Conservation (phyloP, 306 rosid genomes). For the Dalbergia cochinchinensis region DNA sequence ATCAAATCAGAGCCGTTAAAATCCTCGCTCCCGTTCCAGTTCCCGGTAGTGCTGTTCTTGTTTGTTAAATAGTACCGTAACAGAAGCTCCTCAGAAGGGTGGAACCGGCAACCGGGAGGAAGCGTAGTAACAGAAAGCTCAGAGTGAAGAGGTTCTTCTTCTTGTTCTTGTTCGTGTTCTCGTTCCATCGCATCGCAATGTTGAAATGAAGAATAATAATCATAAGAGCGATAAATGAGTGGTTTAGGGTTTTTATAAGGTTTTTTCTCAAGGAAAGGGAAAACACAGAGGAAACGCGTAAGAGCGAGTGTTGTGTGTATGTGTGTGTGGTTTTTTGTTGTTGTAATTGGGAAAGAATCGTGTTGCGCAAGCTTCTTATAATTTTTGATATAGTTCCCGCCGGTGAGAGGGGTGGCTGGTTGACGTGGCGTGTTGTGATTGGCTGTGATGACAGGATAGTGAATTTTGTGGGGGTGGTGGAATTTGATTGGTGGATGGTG, state of each 20-base stretch:
- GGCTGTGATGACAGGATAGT: background rate
- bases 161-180: constrained; percentile 46
- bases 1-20: constrained; percentile 55
- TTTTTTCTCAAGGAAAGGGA: background rate
- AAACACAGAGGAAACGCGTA: too few relatives aligned
- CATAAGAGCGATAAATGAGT: background rate
- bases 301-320: too few relatives aligned
- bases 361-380: constrained; percentile 15
- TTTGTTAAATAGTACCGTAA: constrained; percentile 58
- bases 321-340: background rate
- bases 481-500: background rate
- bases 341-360: constrained; percentile 1
- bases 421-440: constrained; percentile 23
- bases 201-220: background rate
- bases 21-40: constrained; percentile 5
- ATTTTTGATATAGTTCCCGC: constrained; percentile 13
- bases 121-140: constrained; percentile 5
- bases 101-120: constrained; percentile 68
- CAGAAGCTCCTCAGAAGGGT: constrained; percentile 73
- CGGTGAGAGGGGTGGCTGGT: constrained; percentile 21
- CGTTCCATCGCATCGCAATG: constrained; percentile 31
- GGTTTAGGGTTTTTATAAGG: constrained; percentile 21
- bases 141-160: constrained; percentile 8
- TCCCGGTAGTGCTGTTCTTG: constrained; percentile 45
- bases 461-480: background rate